Conservation (phyloP, 108 stramenopile genomes). For the Cylindrotheca closterium region DNA sequence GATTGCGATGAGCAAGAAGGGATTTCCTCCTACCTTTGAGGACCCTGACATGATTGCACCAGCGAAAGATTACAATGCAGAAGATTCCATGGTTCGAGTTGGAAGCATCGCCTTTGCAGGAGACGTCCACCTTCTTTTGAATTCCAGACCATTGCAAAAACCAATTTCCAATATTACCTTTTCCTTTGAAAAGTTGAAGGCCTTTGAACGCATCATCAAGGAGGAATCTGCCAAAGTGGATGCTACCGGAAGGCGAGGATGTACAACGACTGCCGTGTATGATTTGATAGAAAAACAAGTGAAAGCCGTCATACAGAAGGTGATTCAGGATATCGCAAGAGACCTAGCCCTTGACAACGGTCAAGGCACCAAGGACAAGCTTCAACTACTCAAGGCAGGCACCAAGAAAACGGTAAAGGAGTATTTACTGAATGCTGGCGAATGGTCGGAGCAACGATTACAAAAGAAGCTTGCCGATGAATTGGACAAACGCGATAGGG, state of each 20-base stretch:
- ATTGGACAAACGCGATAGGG: no score
- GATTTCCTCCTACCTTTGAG: slow-evolving; percentile 32
- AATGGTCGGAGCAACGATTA: slow-evolving; percentile 6
- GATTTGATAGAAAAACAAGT: slow-evolving; percentile 6
- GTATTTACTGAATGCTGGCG: slow-evolving; percentile 4
- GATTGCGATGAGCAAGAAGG: slow-evolving; percentile 25
- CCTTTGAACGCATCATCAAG: slow-evolving; percentile 2
- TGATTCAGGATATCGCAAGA: neutral
- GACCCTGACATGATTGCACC: neutral
- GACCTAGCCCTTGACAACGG: slow-evolving; percentile 1
- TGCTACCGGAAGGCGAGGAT: slow-evolving; percentile 13
- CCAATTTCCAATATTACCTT: slow-evolving; percentile 6
- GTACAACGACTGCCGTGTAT: slow-evolving; percentile 23
- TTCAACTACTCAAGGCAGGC: neutral
- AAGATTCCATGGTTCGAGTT: slow-evolving; percentile 14
- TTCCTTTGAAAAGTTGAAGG: slow-evolving; percentile 8
- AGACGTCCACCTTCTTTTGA: neutral
- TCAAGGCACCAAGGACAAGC: neutral
- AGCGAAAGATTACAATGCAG: neutral
- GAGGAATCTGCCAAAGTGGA: neutral
- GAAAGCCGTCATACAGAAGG: neutral
- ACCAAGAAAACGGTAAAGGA: slow-evolving; percentile 3
- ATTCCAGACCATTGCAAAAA: slow-evolving; percentile 13
- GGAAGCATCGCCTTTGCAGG: slow-evolving; percentile 15
- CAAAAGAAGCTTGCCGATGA: slow-evolving; percentile 7